These are phyloP conservation scores for Cornus controversa DNA, from an alignment of 148 eudicot genomes.

Conservation along the genomic window DNA sequence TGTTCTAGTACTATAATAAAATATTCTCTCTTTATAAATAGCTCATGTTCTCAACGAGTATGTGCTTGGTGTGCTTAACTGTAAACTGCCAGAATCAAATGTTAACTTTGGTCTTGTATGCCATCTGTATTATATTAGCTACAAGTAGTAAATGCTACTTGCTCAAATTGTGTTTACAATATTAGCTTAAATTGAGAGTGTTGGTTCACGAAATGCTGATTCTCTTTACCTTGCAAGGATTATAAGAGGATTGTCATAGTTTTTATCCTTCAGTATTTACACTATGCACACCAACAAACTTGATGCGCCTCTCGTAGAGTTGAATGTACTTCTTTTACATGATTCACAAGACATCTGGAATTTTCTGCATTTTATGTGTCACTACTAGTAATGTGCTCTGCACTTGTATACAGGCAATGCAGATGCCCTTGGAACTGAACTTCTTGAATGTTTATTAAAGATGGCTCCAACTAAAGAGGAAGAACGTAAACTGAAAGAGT, in stretches of 20 bases:
- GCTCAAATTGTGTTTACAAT: background rate
- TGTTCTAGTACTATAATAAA: no score
- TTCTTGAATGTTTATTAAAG: constrained; percentile 83
- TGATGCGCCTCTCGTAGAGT: background rate
- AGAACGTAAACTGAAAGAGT: constrained; percentile 80
- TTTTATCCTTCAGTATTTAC: background rate
- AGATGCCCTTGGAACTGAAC: constrained; percentile 82
- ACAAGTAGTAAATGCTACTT: background rate
- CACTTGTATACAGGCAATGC: constrained; percentile 58
- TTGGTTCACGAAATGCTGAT: background rate
- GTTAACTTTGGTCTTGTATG: background rate
- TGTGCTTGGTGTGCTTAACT: no score
- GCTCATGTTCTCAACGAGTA: no score
- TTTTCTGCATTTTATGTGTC: background rate
- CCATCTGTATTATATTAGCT: no score
- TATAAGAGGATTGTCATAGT: background rate
- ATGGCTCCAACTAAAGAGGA: constrained; percentile 98
- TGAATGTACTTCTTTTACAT: background rate
- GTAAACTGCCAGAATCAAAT: no score
- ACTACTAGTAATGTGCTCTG: background rate
- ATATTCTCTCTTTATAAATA: no score
- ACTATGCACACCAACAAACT: background rate
- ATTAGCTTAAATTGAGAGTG: background rate
- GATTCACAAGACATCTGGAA: background rate
- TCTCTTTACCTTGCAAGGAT: background rate